Base-by-base conservation (phyloP, 352 stramenopile genomes). In the Globisporangium radiosum region DNA sequence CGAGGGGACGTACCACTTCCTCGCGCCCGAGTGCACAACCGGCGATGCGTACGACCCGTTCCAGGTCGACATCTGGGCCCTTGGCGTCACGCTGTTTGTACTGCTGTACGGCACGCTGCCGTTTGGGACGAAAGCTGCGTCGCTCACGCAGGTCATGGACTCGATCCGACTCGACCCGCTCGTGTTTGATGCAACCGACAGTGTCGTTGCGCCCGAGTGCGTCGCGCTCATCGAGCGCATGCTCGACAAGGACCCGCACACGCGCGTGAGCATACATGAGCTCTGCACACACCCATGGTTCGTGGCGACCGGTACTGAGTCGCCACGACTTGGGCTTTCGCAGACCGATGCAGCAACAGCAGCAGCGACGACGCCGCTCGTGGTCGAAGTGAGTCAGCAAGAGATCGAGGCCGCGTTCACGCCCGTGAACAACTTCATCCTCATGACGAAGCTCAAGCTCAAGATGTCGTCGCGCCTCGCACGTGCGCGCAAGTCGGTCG, bases 1-100 rank as follows among this genome's bases (percentile, higher is more conserved):
- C 0, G 85, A 90, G 63, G 87, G 87, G 48, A 94, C 87, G n/a
- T 94, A 94, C 56, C 80, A 91, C 60, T 96, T 94, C 47, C 71
- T 94, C 7, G 85, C 78, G 0, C 87, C 87, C 0, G 87, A 96
- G 63, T 92, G 80, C 61, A 91, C 85, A 4, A 87, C 72, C 0
- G 85, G 84, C 4, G 66, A 92, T 1, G 73, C 78, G 43, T 94
- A 87, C 65, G 81, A 88, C 50, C 80, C 85, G 25, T 90, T 78
- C 49, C 68, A 77, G 17, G 87, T 92, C 10, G 87, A 96, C 56
- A 78, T 92, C 19, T 96, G 87, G 87, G 83, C 87, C 0, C 57
- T 93, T 3, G 87, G 84, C 17, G 80, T 93, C 19, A 94, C 83
- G 4, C 82, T 94, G 61, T 93, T 77, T 54, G 77, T 70, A 10